Evolutionary conservation across 352 stramenopile genomes (phyloP).

Genomic region (Phytophthora hibernalis): DNA sequence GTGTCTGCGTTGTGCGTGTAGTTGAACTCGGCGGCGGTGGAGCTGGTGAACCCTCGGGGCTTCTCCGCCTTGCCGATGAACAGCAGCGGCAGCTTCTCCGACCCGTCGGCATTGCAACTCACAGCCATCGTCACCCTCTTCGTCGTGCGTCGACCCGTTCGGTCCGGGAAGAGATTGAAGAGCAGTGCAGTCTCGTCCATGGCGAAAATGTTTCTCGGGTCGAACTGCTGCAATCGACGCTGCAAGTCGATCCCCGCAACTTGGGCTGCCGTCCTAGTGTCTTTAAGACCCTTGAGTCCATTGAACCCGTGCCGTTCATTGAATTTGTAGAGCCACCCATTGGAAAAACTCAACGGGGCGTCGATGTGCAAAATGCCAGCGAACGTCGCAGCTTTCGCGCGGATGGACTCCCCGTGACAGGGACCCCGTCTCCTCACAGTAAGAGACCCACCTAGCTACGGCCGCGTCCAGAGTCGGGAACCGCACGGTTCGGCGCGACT

Average conservation of each 20-base stretch:
- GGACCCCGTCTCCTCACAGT: slow-evolving; percentile 36
- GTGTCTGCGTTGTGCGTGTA: slow-evolving; percentile 39
- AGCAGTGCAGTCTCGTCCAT: slow-evolving; percentile 41
- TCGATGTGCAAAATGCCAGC: slow-evolving; percentile 31
- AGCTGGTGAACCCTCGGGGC: slow-evolving; percentile 33
- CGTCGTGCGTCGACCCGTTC: slow-evolving; percentile 25
- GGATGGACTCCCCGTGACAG: slow-evolving; percentile 35
- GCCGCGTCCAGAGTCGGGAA: slow-evolving; percentile 35
- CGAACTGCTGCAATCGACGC: slow-evolving; percentile 19
- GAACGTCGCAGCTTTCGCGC: slow-evolving; percentile 30
- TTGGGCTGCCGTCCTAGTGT: slow-evolving; percentile 7
- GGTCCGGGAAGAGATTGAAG: slow-evolving; percentile 34
- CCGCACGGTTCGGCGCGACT: slow-evolving; percentile 31
- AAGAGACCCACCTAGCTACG: slow-evolving; percentile 34
- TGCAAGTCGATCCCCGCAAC: slow-evolving; percentile 21
- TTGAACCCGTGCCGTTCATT: slow-evolving; percentile 40
- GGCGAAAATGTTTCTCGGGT: slow-evolving; percentile 27
- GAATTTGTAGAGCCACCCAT: slow-evolving; percentile 47
- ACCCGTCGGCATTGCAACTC: slow-evolving; percentile 43
- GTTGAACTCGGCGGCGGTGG: slow-evolving; percentile 22
- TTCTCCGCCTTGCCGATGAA: slow-evolving; percentile 48
- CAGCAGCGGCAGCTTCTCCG: slow-evolving; percentile 37
- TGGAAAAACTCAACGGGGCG: slow-evolving; percentile 31
- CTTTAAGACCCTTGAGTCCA: slow-evolving; percentile 14
- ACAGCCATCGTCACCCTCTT: slow-evolving; percentile 38